Conservation (phyloP, 2,329 filamentous ascomycete genomes). For the Decorospora gaudefroyi region DNA sequence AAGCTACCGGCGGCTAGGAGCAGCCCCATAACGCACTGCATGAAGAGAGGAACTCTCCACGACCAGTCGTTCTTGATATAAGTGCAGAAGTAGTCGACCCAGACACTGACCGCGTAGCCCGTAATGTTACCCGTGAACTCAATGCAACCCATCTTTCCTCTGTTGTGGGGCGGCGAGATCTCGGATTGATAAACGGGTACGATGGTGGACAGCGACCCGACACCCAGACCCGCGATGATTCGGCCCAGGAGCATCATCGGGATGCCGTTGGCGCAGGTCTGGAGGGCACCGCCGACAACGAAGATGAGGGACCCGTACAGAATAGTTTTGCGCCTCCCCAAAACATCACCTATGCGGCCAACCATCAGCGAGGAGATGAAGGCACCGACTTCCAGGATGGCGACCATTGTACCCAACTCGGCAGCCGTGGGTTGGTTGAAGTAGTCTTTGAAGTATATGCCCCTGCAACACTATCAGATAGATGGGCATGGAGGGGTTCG, state of each 20-base stretch:
- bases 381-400: slow-evolving; percentile 91
- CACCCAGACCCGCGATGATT: slow-evolving; percentile 57
- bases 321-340: slow-evolving; percentile 87
- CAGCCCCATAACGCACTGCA: slow-evolving; percentile 94
- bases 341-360: slow-evolving; percentile 86
- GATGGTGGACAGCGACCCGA: slow-evolving; percentile 57
- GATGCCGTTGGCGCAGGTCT: slow-evolving; percentile 81
- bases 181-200: slow-evolving; percentile 60
- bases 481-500: slow-evolving; percentile 25
- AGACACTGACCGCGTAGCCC: slow-evolving; percentile 93
- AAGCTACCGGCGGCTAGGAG: slow-evolving; percentile 84
- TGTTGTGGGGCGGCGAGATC: slow-evolving; percentile 87
- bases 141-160: slow-evolving; percentile 94
- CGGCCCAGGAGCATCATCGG: slow-evolving; percentile 73
- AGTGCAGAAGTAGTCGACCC: slow-evolving; percentile 97
- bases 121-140: slow-evolving; percentile 98
- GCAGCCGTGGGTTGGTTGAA: slow-evolving; percentile 87
- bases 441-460: slow-evolving; percentile 85
- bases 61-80: slow-evolving; percentile 83
- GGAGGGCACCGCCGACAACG: slow-evolving; percentile 78
- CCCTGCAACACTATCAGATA: slow-evolving; percentile 59
- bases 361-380: slow-evolving; percentile 87
- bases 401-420: slow-evolving; percentile 95
- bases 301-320: slow-evolving; percentile 93
- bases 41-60: slow-evolving; percentile 85